These are phyloP conservation scores for Dovyalis caffra DNA, from an alignment of 345 rosid genomes.

Conservation along the genomic window DNA sequence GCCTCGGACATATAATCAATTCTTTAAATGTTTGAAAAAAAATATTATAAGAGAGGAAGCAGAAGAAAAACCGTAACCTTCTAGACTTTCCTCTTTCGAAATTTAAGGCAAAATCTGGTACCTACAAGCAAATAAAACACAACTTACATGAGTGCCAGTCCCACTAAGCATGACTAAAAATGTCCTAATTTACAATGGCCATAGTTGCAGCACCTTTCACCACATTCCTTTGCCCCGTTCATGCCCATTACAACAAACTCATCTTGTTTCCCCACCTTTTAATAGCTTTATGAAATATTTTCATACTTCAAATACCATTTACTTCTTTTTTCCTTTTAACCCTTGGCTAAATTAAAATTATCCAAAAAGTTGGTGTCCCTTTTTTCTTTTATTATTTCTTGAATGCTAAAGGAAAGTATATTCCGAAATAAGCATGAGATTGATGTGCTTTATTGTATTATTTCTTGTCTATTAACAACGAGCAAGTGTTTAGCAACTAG, in stretches of 20 bases:
- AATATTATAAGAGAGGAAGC: neutral
- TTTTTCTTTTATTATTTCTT: no score
- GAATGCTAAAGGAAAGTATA: no score
- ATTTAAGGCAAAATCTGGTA: conserved; percentile 65
- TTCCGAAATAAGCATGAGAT: no score
- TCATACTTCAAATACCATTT: neutral
- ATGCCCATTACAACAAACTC: neutral
- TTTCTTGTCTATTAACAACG: no score
- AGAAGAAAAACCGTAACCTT: conserved; percentile 44
- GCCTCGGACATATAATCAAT: conserved; percentile 42
- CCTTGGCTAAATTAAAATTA: no score
- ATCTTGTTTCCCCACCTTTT: neutral
- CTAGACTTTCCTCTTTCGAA: conserved; percentile 79
- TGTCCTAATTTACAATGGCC: neutral
- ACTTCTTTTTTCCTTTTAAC: no score
- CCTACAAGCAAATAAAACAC: conserved; percentile 38
- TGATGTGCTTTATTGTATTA: no score
- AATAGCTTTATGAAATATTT: neutral
- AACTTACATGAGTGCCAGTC: neutral
- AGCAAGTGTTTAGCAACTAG: no score
- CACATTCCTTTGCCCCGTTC: neutral
- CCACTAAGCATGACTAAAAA: neutral
- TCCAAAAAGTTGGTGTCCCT: no score
- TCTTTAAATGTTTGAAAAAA: neutral
- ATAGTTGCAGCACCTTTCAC: neutral